Percentiles rank a stretch among this genome's conserved stretches.
phyloP scores from a whole-genome alignment of 306 rosid genomes.

The Pachyrhizus erosus region DNA sequence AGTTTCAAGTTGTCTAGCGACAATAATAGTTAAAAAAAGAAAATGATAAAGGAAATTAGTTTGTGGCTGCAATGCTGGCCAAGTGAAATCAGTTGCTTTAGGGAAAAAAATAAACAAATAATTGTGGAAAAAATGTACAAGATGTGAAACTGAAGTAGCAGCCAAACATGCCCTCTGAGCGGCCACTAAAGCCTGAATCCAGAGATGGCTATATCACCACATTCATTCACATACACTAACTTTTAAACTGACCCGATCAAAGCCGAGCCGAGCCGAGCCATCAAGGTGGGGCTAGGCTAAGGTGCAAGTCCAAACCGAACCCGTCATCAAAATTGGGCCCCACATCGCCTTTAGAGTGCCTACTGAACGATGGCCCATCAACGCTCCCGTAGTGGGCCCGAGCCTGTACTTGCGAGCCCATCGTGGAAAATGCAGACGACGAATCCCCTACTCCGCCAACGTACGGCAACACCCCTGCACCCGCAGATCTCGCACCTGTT shows the following conservation, averaged over 20 bases:
- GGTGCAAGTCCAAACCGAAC: slow-evolving; percentile 84
- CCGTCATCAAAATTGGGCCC: slow-evolving; percentile 82
- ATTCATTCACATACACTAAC: background rate
- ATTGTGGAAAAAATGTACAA: slow-evolving; percentile 59
- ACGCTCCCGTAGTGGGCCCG: slow-evolving; percentile 57
- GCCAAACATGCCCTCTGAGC: background rate
- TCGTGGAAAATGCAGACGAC: slow-evolving; percentile 49
- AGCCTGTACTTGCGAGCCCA: slow-evolving; percentile 61
- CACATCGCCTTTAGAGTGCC: slow-evolving; percentile 61
- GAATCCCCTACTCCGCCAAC: slow-evolving; percentile 60
- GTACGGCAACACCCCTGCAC: slow-evolving; percentile 51
- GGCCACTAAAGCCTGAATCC: background rate
- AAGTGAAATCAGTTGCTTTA: slow-evolving; percentile 47
- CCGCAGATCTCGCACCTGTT: slow-evolving; percentile 48
- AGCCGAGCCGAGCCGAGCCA: slow-evolving; percentile 1
- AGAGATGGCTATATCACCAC: slow-evolving; percentile 32
- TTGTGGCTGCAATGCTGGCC: background rate
- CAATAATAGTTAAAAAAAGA: background rate
- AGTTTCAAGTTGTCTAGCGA: too few species aligned
- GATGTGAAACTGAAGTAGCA: slow-evolving; percentile 27
- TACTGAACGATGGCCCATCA: slow-evolving; percentile 74
- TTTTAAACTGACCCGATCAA: background rate
- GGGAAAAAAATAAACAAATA: slow-evolving; percentile 48
- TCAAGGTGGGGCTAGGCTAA: slow-evolving; percentile 80
- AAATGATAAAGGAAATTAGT: background rate